A percentile compares a stretch with the other conserved stretches of the same genome.
Evolutionary conservation across 179 eudicot species (phyloP).

Genomic region (Silene noctiflora): DNA sequence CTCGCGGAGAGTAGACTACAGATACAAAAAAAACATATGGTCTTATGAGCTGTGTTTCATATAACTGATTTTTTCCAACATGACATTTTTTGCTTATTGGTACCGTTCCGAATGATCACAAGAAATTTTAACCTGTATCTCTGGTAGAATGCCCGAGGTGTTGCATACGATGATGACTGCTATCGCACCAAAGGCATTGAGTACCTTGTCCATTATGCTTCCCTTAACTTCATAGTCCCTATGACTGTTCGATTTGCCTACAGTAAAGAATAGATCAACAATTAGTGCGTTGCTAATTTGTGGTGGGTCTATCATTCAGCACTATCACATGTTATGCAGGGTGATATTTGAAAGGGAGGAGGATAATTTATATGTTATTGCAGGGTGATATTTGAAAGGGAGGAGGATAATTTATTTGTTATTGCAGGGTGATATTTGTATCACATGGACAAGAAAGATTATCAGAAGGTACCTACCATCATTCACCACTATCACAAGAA

Average conservation of each 20-base stretch:
- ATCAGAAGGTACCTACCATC: constrained; percentile 26
- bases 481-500: constrained; percentile 23
- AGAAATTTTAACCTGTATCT: constrained; percentile 46
- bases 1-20: constrained; percentile 55
- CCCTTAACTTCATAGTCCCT: constrained; percentile 43
- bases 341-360: too few relatives aligned
- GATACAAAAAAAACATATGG: neutral
- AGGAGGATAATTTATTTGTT: too few relatives aligned
- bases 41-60: neutral
- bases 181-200: constrained; percentile 47
- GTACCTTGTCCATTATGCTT: constrained; percentile 35
- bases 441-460: neutral
- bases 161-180: constrained; percentile 56
- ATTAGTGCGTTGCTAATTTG: neutral
- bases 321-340: too few relatives aligned
- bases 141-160: constrained; percentile 50
- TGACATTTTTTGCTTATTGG: neutral
- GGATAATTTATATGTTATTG: too few relatives aligned
- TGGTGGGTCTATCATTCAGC: neutral
- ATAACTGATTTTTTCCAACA: neutral
- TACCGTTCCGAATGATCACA: neutral
- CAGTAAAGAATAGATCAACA: constrained; percentile 11
- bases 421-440: too few relatives aligned
- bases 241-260: constrained; percentile 36
- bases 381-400: too few relatives aligned